Conservation (phyloP, 1,284 basidiomycete species). For the Cryptococcus sp. region DNA sequence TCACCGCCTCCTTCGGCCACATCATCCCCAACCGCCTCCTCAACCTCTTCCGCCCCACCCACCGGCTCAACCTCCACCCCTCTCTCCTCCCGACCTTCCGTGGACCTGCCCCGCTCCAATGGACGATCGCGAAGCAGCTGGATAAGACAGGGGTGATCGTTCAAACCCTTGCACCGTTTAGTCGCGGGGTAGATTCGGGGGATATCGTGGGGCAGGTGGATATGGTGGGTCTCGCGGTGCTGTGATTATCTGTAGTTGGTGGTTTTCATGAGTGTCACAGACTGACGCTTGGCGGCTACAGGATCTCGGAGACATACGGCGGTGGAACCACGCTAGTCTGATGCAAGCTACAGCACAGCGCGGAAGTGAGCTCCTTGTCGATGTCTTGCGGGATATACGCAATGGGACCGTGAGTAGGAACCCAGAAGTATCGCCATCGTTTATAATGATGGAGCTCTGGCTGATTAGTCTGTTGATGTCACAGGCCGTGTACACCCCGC, state of each 20-base stretch:
- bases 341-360: slow-evolving; percentile 47
- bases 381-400: slow-evolving; percentile 64
- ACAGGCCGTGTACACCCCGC: slow-evolving; percentile 55
- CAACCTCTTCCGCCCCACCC: slow-evolving; percentile 59
- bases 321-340: no score
- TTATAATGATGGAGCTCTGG: background rate
- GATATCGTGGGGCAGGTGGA: slow-evolving; percentile 43
- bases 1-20: slow-evolving; percentile 91
- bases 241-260: no score
- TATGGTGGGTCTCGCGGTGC: slow-evolving; percentile 35
- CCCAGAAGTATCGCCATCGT: background rate
- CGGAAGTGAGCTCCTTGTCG: slow-evolving; percentile 70
- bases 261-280: no score
- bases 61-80: slow-evolving; percentile 87
- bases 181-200: slow-evolving; percentile 50
- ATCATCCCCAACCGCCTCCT: slow-evolving; percentile 71
- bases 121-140: slow-evolving; percentile 65
- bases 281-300: no score
- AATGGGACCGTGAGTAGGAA: slow-evolving; percentile 54
- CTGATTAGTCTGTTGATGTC: background rate
- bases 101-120: slow-evolving; percentile 90
- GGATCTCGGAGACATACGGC: no score
- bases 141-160: slow-evolving; percentile 67
- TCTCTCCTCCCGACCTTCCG: slow-evolving; percentile 83
- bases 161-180: slow-evolving; percentile 45